These are phyloP conservation scores for Curvularia spicifera DNA, from an alignment of 2,329 filamentous ascomycete species.

Conservation along the genomic window DNA sequence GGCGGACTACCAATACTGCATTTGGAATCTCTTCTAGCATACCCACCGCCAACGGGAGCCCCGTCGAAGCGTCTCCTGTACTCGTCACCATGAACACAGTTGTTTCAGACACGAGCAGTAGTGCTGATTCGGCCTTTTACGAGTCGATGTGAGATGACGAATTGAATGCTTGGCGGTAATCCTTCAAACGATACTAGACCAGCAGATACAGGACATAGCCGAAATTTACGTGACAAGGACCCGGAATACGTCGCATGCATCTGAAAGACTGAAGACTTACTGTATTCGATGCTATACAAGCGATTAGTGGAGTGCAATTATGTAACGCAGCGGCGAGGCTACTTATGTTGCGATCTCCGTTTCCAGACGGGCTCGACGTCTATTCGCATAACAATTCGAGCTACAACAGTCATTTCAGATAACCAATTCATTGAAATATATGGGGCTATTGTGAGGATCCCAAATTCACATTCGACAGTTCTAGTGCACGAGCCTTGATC, in stretches of 20 bases:
- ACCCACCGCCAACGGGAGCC: constrained; percentile 37
- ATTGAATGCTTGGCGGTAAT: neutral
- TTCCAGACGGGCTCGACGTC: neutral
- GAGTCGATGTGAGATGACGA: neutral
- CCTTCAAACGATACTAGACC: neutral
- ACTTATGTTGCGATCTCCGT: neutral
- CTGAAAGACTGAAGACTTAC: neutral
- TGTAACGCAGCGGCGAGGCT: neutral
- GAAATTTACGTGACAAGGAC: neutral
- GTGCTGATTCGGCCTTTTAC: constrained; percentile 5
- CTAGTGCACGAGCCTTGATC: neutral
- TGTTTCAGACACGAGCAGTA: constrained; percentile 21
- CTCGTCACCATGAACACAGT: constrained; percentile 51
- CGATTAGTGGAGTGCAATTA: neutral
- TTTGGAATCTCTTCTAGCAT: constrained; percentile 39
- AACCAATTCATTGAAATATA: too few species aligned
- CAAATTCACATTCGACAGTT: neutral
- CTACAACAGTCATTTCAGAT: too few species aligned
- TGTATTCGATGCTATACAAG: neutral
- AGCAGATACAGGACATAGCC: neutral
- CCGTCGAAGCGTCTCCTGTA: constrained; percentile 52
- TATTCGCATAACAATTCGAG: too few species aligned
- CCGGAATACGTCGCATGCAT: too few species aligned
- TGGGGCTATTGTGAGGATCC: too few species aligned
- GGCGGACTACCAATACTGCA: constrained; percentile 49